A percentile compares a stretch with the other conserved stretches of the same genome.
phyloP scores from a whole-genome alignment of 2,329 filamentous ascomycete genomes.

The Xylariaceae sp. region DNA sequence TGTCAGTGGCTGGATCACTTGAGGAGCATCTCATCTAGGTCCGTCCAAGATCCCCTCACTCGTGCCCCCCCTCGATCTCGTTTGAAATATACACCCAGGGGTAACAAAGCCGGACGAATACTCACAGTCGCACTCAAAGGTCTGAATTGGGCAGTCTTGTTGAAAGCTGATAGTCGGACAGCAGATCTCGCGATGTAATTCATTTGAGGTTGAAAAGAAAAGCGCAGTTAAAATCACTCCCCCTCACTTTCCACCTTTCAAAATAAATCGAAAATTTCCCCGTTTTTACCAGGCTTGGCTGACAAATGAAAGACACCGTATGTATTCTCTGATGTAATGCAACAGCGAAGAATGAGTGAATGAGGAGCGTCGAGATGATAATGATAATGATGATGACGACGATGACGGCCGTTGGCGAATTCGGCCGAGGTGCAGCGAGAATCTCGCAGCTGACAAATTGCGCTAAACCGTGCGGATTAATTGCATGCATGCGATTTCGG shows the following conservation, averaged over 20 bases:
- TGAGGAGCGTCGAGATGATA: conserved; percentile 15
- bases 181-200: conserved; percentile 38
- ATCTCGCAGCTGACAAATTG: conserved; percentile 3
- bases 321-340: conserved; percentile 4
- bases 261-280: background rate
- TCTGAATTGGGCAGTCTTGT: conserved; percentile 27
- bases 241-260: no score
- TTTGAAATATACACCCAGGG: background rate
- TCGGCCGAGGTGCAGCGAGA: background rate
- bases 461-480: background rate
- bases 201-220: conserved; percentile 32
- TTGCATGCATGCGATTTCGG: background rate
- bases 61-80: background rate
- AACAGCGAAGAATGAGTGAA: background rate
- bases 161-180: conserved; percentile 32
- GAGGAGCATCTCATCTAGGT: background rate
- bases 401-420: conserved; percentile 9
- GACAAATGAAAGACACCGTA: conserved; percentile 22
- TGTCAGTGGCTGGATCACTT: conserved; percentile 8
- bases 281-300: conserved; percentile 11
- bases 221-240: background rate
- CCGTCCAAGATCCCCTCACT: background rate
- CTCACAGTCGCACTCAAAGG: conserved; percentile 31
- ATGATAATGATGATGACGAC: no score
- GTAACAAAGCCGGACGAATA: conserved; percentile 6